Percentiles rank a stretch among this genome's conserved stretches.
phyloP scores from a whole-genome alignment of 2,329 filamentous ascomycete genomes.

The Calonectria honghensis region DNA sequence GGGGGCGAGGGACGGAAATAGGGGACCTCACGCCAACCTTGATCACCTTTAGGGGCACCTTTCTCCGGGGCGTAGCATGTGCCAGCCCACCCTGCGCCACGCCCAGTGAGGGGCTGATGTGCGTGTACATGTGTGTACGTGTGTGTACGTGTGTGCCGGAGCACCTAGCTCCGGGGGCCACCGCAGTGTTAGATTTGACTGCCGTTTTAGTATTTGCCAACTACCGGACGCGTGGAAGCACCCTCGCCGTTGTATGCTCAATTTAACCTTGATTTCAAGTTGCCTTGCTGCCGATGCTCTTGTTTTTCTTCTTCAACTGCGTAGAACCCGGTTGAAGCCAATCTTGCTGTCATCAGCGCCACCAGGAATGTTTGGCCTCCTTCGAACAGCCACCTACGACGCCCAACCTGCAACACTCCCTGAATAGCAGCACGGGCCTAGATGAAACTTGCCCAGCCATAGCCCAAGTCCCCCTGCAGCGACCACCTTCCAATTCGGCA shows the following conservation, averaged over 20 bases:
- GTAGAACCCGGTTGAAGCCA: not conserved
- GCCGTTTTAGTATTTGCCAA: slow-evolving; percentile 15
- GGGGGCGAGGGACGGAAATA: slow-evolving; percentile 24
- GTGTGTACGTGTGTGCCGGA: slow-evolving; percentile 6
- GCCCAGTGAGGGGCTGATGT: not conserved
- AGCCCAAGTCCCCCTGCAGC: not conserved
- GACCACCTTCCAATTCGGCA: not conserved
- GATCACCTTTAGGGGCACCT: not conserved
- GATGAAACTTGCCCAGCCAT: not conserved
- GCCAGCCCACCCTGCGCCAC: slow-evolving; percentile 14
- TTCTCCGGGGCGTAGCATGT: slow-evolving; percentile 12
- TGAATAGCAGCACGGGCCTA: slow-evolving; percentile 25
- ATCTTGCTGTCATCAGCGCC: not conserved
- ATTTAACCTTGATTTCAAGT: slow-evolving; percentile 16
- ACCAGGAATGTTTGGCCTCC: slow-evolving; percentile 1
- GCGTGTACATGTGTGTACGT: not conserved
- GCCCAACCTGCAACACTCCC: not conserved
- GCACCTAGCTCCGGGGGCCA: slow-evolving; percentile 13
- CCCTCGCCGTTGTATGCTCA: not conserved
- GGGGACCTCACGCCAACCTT: slow-evolving; percentile 32
- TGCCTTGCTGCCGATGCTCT: not conserved
- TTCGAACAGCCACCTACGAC: not conserved
- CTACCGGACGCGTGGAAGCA: slow-evolving; percentile 13
- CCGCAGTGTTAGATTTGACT: slow-evolving; percentile 24
- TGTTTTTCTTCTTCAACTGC: not conserved